Evolutionary conservation across 345 rosid genomes (phyloP).

Genomic region (Lumnitzera littorea): DNA sequence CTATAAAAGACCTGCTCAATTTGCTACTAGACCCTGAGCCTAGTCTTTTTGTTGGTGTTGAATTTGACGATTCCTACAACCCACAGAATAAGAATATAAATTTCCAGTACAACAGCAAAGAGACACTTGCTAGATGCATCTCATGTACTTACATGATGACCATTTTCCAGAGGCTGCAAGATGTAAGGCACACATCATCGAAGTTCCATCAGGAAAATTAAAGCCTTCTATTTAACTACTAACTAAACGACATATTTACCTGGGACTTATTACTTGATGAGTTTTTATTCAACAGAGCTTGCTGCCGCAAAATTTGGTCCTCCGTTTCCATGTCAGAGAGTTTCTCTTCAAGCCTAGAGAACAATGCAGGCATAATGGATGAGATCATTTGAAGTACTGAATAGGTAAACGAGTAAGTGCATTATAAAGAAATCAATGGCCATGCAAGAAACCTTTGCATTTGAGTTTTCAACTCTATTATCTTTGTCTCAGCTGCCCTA

Average conservation of each 20-base stretch:
- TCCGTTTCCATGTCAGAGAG: slow-evolving; percentile 78
- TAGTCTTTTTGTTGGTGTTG: slow-evolving; percentile 36
- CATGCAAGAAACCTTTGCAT: slow-evolving; percentile 57
- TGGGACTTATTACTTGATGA: slow-evolving; percentile 36
- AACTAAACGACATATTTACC: slow-evolving; percentile 22
- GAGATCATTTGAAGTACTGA: no score
- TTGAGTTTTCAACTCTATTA: slow-evolving; percentile 73
- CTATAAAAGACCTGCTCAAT: slow-evolving; percentile 54
- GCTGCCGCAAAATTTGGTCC: slow-evolving; percentile 63
- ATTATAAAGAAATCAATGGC: background rate
- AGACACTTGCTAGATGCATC: background rate
- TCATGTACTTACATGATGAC: slow-evolving; percentile 45
- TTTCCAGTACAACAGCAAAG: slow-evolving; percentile 5
- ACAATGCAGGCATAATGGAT: background rate
- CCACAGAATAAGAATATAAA: slow-evolving; percentile 10
- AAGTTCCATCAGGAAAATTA: slow-evolving; percentile 7
- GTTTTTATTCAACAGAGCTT: slow-evolving; percentile 39
- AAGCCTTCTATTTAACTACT: no score
- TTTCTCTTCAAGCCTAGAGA: slow-evolving; percentile 70
- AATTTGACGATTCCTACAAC: slow-evolving; percentile 41
- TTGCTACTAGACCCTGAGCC: slow-evolving; percentile 45
- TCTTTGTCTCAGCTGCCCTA: slow-evolving; percentile 70
- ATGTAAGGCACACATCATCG: slow-evolving; percentile 12
- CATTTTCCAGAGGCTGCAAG: slow-evolving; percentile 65
- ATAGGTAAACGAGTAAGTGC: background rate